Evolutionary conservation across 805 yeast species (phyloP), one percentile per base, ranked within the genome.

Genomic region (Candida verbasci): DNA sequence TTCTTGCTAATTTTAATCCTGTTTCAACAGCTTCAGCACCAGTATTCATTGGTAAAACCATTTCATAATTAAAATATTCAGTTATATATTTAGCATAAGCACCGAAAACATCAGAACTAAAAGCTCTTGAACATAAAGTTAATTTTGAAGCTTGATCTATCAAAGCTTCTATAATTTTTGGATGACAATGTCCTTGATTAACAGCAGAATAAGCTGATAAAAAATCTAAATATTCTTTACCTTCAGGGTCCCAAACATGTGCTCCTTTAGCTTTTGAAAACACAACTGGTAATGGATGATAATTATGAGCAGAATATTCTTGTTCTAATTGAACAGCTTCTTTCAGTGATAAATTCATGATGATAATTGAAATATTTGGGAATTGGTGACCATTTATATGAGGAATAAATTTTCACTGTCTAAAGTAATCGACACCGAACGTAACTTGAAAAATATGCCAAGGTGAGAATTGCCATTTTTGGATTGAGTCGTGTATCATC

Each of bases 21-120:
- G 96, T 86, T 68, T 91, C 97, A 28, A 91, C 97, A 8, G 97
- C 97, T 68, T 91, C 97, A 26, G 97, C 97, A 58, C 97, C 97
- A 10, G 97, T 91, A 70, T 91, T 91, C 97, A 89, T 91, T 47
- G 97, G 97, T 57, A 91, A 70, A 9, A 91, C 91, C 83, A 79
- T 81, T 53, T 91, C 97, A 64, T 86, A 91, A 56, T 80, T 75
- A 68, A 91, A 91, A 57, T 68, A 89, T 57, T 88, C 93, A 37
- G 96, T 87, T 42, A 87, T 71, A 55, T 76, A 91, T 60, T 88
- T 86, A 47, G 96, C 93, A 56, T 78, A 91, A 23, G 73, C 72
- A 29, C 96, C 95, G 56, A 88, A 88, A 9, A 80, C 81, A 58
- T 89, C 95, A 37, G 85, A 84, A 17, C 94, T 85, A 59, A 91